Conservation (phyloP, 805 yeast species). For the Kodamaea nitidulidarum region DNA sequence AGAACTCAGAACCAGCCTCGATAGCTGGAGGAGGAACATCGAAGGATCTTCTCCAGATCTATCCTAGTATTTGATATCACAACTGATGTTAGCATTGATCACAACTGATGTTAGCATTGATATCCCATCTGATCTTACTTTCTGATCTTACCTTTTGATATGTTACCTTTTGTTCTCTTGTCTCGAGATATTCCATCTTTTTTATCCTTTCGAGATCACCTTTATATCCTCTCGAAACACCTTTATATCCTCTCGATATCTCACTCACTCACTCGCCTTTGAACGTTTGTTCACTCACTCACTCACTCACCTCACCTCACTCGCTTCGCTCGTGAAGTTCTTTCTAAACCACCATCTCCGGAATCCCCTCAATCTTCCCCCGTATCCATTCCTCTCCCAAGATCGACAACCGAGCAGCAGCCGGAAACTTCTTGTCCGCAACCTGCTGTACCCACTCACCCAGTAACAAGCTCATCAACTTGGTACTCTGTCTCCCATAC, state of each 20-base stretch:
- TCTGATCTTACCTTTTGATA: too few relatives aligned
- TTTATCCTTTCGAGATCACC: too few relatives aligned
- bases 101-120: too few relatives aligned
- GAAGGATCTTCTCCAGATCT: conserved; percentile 94
- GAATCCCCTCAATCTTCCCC: conserved; percentile 44
- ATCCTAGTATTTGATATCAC: too few relatives aligned
- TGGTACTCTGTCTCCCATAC: conserved; percentile 69
- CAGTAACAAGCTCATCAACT: conserved; percentile 49
- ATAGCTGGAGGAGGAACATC: conserved; percentile 95
- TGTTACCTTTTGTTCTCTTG: too few relatives aligned
- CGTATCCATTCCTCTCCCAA: conserved; percentile 76
- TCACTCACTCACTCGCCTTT: background rate
- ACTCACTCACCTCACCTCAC: too few relatives aligned
- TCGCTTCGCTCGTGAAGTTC: too few relatives aligned
- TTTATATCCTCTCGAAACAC: too few relatives aligned
- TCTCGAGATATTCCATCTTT: too few relatives aligned
- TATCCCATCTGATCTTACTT: too few relatives aligned
- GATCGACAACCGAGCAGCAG: conserved; percentile 72
- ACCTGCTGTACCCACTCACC: conserved; percentile 51
- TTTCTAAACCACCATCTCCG: conserved; percentile 39
- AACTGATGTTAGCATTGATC: too few relatives aligned
- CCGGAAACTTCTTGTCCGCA: conserved; percentile 54
- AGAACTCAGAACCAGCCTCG: conserved; percentile 70
- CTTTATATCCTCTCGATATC: background rate
- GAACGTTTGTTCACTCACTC: background rate